phyloP scores from a whole-genome alignment of 805 yeast genomes.

The Tetrapisispora phaffii region DNA sequence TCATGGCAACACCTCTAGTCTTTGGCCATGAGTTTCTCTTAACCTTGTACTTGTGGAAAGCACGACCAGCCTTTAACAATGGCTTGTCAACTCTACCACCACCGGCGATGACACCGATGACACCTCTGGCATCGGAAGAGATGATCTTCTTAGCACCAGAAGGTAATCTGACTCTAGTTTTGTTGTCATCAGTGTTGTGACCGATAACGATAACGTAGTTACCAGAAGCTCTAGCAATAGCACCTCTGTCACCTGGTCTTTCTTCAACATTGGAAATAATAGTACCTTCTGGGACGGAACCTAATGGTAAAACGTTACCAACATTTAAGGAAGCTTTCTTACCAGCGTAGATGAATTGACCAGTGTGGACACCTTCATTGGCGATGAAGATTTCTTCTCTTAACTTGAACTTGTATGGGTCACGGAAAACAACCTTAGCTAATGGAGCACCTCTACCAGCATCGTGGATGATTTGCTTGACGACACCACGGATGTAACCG shows the following conservation, averaged over 20 bases:
- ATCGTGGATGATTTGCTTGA: conserved; percentile 96
- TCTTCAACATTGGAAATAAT: conserved; percentile 97
- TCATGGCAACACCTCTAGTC: conserved; percentile 99
- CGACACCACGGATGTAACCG: conserved; percentile 99
- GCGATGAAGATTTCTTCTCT: conserved; percentile 99
- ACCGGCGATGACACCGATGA: conserved; percentile 98
- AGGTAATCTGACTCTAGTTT: conserved; percentile 98
- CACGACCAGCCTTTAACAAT: conserved; percentile 99
- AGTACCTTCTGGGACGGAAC: conserved; percentile 98
- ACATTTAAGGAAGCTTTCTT: conserved; percentile 93
- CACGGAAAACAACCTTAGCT: conserved; percentile 98
- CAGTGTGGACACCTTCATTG: conserved; percentile 99
- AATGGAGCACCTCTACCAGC: conserved; percentile 99
- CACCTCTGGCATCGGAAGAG: conserved; percentile 97
- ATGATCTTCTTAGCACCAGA: conserved; percentile 97
- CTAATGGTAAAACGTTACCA: conserved; percentile 96
- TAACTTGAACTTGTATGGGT: conserved; percentile 96
- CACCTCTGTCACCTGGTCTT: conserved; percentile 99
- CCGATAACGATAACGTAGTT: conserved; percentile 98
- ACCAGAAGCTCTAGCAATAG: conserved; percentile 98
- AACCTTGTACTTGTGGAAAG: conserved; percentile 98
- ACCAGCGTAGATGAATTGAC: conserved; percentile 98
- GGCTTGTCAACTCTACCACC: conserved; percentile 99
- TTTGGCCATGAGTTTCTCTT: conserved; percentile 99
- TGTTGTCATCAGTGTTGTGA: conserved; percentile 98